Conservation (phyloP, 129 eudicot species). For the Artemisia tridentata region DNA sequence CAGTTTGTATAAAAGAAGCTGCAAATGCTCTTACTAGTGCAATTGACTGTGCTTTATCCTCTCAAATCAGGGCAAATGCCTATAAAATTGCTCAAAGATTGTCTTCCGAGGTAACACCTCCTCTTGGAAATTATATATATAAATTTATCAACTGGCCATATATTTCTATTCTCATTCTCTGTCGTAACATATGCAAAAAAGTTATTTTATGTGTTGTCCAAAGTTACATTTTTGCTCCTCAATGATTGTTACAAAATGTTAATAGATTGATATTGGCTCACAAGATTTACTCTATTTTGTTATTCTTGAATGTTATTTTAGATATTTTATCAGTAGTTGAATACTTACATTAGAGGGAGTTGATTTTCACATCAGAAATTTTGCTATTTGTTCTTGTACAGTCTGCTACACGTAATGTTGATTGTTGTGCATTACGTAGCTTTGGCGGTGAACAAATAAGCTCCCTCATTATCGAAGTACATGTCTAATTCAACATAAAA, state of each 20-base stretch:
- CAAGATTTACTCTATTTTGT: background rate
- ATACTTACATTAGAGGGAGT: too few relatives aligned
- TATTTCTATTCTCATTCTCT: too few relatives aligned
- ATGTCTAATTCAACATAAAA: too few relatives aligned
- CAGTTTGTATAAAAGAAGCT: slow-evolving; percentile 70
- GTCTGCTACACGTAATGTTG: too few relatives aligned
- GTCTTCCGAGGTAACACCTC: slow-evolving; percentile 59
- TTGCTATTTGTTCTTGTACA: too few relatives aligned
- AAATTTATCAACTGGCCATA: too few relatives aligned
- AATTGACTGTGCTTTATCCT: slow-evolving; percentile 55
- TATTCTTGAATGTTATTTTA: background rate
- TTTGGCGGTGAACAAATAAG: too few relatives aligned
- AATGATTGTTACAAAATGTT: background rate
- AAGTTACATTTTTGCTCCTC: background rate
- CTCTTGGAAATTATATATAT: background rate
- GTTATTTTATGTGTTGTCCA: background rate
- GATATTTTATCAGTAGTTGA: slow-evolving; percentile 1
- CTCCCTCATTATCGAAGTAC: too few relatives aligned
- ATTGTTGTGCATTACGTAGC: too few relatives aligned
- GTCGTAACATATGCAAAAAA: background rate
- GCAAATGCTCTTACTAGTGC: slow-evolving; percentile 53
- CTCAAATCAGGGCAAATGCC: slow-evolving; percentile 60
- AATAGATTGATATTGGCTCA: background rate
- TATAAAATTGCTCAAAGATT: slow-evolving; percentile 47
- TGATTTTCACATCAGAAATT: too few relatives aligned